These are phyloP conservation scores for Nannochloropsis oceanica DNA, from an alignment of 108 stramenopile genomes.

Conservation along the genomic window DNA sequence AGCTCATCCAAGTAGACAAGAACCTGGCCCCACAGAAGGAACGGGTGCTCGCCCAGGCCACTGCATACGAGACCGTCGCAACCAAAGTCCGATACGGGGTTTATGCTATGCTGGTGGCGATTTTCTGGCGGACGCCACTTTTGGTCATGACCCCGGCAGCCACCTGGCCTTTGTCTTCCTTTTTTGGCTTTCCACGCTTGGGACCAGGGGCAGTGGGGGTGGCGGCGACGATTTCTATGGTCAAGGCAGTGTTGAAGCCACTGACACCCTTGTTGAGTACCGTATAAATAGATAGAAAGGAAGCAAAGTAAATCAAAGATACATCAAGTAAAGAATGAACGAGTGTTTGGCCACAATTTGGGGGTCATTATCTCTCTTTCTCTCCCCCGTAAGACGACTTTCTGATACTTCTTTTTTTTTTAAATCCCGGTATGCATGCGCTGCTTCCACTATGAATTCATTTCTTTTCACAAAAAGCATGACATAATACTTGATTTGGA, in stretches of 20 bases:
- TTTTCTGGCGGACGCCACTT: background rate
- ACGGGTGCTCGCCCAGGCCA: background rate
- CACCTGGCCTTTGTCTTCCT: background rate
- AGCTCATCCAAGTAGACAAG: background rate
- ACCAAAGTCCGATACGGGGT: background rate
- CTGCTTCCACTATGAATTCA: too few species aligned
- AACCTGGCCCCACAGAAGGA: background rate
- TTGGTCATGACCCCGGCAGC: background rate
- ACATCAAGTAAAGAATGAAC: too few species aligned
- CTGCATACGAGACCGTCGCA: background rate
- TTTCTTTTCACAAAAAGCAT: too few species aligned
- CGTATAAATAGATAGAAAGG: background rate
- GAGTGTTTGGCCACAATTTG: too few species aligned
- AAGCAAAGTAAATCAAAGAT: too few species aligned
- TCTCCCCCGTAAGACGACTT: too few species aligned
- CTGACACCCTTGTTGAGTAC: background rate
- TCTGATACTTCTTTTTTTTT: too few species aligned
- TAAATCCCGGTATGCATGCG: too few species aligned
- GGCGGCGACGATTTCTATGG: background rate
- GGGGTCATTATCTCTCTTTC: too few species aligned
- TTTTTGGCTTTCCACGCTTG: background rate
- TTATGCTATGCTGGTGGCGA: background rate
- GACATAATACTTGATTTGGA: too few species aligned
- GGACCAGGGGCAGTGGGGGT: background rate
- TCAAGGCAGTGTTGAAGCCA: background rate